Evolutionary conservation across 202 grass and related monocot genomes (phyloP), one percentile per base, ranked within the genome.

Genomic region (Zoysia matrella): DNA sequence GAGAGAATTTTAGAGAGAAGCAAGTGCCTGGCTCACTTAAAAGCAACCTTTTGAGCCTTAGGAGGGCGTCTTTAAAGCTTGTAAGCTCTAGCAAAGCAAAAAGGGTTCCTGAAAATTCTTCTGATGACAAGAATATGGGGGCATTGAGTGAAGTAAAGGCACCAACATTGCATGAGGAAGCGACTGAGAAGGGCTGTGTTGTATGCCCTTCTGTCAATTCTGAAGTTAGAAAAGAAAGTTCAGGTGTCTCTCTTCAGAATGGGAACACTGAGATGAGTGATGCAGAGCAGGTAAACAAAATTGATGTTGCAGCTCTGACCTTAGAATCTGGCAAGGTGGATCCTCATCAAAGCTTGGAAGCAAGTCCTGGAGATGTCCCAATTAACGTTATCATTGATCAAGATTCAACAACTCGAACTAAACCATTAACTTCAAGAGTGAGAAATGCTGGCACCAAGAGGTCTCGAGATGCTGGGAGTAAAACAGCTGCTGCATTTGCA

Each of bases 1-100:
- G 39, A 71, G 11, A 57, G 47, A 84, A 80, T 55, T 36, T 56
- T 57, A 45, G 14, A 16, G 63, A 36, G 64, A 88, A 54, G 30
- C 48, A 80, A 62, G 62, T 62, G 4, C 15, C 67, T 53, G 42
- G 63, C 46, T 69, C 79, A 74, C 80, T 39, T 67, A 88, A 78
- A 78, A 82, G 62, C 46, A 85, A 79, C 66, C 44, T 77, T 10
- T 60, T 86, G 44, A 88, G 47, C 76, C 69, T 49, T 41, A 83
- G 80, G 85, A 97, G 70, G 76, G 76, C 64, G n/a, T 90, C 91
- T 67, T 77, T 90, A 49, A 90, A 90, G 78, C 56, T 67, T 89
- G 68, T 66, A 80, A 92, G 67, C 57, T 65, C 81, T 89, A 43
- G 57, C 69, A 77, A 68, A 76, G 69, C 8, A 80, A 65, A 83